Conservation (phyloP, 2,329 filamentous ascomycete species). For the Fusarium sp. region DNA sequence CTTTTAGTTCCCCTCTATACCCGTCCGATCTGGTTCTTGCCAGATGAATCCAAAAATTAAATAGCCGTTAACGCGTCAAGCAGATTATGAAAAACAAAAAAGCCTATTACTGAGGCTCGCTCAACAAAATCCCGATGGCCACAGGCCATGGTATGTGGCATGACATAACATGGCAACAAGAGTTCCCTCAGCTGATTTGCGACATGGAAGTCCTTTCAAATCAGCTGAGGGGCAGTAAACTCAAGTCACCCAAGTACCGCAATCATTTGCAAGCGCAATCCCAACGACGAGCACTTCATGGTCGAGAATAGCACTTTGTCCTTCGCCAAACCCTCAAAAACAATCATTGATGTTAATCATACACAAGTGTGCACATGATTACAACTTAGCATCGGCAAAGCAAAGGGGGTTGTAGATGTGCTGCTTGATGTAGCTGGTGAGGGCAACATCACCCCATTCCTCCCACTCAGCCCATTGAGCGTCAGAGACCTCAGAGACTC, state of each 20-base stretch:
- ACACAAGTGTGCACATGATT: slow-evolving; percentile 41
- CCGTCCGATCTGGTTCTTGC: slow-evolving; percentile 28
- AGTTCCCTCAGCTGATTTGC: slow-evolving; percentile 1
- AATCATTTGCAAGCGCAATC: slow-evolving; percentile 39
- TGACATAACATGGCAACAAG: slow-evolving; percentile 25
- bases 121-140: slow-evolving; percentile 41
- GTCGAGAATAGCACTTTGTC: slow-evolving; percentile 25
- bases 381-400: slow-evolving; percentile 57
- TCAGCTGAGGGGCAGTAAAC: slow-evolving; percentile 3
- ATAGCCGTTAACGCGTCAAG: slow-evolving; percentile 49
- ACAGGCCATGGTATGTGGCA: slow-evolving; percentile 37
- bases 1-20: slow-evolving; percentile 44
- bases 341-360: slow-evolving; percentile 16
- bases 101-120: slow-evolving; percentile 37
- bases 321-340: slow-evolving; percentile 1
- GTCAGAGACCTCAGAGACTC: slow-evolving; percentile 78
- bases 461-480: slow-evolving; percentile 79
- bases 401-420: slow-evolving; percentile 71
- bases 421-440: slow-evolving; percentile 71
- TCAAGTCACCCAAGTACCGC: slow-evolving; percentile 37
- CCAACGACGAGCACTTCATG: slow-evolving; percentile 42
- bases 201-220: slow-evolving; percentile 28
- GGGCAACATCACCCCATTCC: slow-evolving; percentile 75
- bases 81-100: slow-evolving; percentile 46
- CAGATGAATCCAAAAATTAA: slow-evolving; percentile 45